These are phyloP conservation scores for Galerina sulciceps DNA, from an alignment of 768 basidiomycete species.

Conservation along the genomic window DNA sequence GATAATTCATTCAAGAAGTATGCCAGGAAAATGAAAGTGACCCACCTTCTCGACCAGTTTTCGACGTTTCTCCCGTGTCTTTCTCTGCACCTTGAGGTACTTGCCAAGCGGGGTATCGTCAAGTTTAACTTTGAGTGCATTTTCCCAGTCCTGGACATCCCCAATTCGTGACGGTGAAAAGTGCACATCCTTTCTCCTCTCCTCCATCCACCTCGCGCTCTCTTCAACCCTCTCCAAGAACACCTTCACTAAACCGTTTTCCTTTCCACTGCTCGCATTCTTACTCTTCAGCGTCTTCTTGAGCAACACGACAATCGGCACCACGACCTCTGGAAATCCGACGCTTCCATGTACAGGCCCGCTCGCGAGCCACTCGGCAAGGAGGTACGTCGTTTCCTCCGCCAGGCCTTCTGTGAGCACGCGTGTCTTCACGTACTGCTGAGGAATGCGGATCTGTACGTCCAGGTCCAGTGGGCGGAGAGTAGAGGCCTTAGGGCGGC, in stretches of 20 bases:
- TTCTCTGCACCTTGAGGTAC: conserved; percentile 81
- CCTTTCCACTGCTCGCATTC: conserved; percentile 44
- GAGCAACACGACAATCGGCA: conserved; percentile 77
- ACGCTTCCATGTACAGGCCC: conserved; percentile 78
- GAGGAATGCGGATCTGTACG: conserved; percentile 82
- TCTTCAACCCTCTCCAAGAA: conserved; percentile 90
- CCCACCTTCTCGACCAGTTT: conserved; percentile 76
- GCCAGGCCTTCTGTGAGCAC: conserved; percentile 82
- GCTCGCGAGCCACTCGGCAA: conserved; percentile 83
- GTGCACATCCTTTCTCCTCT: conserved; percentile 64
- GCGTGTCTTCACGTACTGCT: conserved; percentile 86
- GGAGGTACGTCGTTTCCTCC: conserved; percentile 79
- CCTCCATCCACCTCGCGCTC: conserved; percentile 78
- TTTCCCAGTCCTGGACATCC: conserved; percentile 79
- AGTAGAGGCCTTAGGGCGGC: conserved; percentile 82
- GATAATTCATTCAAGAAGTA: background rate
- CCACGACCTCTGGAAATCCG: conserved; percentile 90
- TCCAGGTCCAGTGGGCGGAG: conserved; percentile 91
- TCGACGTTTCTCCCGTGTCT: conserved; percentile 75
- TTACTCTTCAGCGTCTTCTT: conserved; percentile 73
- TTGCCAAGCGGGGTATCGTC: conserved; percentile 80
- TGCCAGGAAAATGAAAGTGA: conserved; percentile 6
- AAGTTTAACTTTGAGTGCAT: conserved; percentile 53
- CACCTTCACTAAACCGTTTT: conserved; percentile 66
- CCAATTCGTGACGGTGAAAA: conserved; percentile 76